A percentile compares a stretch with the other conserved stretches of the same genome.
phyloP scores from a whole-genome alignment of 2,329 filamentous ascomycete species.

The Magnaporthales sp. region DNA sequence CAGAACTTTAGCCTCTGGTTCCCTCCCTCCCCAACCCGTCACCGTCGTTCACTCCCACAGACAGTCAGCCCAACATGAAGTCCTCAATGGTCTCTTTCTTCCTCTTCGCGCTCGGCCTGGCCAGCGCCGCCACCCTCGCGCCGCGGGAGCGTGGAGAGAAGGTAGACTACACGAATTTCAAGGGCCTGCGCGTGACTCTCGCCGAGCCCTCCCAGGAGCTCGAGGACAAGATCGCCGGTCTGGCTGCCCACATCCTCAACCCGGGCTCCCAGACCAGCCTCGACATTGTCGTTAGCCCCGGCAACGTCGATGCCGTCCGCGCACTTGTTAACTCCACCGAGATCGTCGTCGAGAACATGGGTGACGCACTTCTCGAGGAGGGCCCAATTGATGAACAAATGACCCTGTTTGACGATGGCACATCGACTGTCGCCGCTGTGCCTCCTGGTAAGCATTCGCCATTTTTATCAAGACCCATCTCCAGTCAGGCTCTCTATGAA shows the following conservation, averaged over 20 bases:
- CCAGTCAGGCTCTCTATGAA: background rate
- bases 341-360: conserved; percentile 3
- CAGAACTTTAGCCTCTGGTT: background rate
- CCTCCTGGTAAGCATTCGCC: background rate
- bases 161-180: conserved; percentile 4
- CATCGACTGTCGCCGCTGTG: background rate
- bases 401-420: background rate
- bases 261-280: conserved; percentile 1
- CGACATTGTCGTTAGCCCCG: conserved; percentile 3
- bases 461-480: background rate
- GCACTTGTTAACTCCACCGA: background rate
- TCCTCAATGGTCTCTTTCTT: background rate
- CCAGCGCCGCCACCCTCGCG: conserved; percentile 1
- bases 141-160: background rate
- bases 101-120: conserved; percentile 3
- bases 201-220: conserved; percentile 1
- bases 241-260: conserved; percentile 5
- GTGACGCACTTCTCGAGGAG: background rate
- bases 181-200: conserved; percentile 4
- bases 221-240: conserved; percentile 5
- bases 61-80: conserved; percentile 4
- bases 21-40: background rate
- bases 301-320: conserved; percentile 1
- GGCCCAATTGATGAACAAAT: background rate
- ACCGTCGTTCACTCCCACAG: background rate